Evolutionary conservation across 2,329 filamentous ascomycete genomes (phyloP).

Genomic region (Pseudocercospora fijiensis): DNA sequence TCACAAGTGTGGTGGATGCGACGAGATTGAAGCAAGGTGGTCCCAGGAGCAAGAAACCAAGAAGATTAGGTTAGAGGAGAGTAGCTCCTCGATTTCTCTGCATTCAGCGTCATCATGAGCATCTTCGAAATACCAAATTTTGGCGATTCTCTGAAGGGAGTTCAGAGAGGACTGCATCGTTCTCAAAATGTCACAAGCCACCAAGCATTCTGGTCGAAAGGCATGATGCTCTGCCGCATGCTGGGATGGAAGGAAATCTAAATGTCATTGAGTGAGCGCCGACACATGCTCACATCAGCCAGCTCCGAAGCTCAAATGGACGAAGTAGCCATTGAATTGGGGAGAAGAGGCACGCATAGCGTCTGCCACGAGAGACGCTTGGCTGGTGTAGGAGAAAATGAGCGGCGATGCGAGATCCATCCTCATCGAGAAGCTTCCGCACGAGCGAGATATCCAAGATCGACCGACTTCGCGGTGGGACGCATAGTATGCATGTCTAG

Average conservation of each 20-base stretch:
- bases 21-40: constrained; percentile 96
- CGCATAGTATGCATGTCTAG: not conserved
- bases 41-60: constrained; percentile 77
- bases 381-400: not conserved
- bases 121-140: not conserved
- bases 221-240: not conserved
- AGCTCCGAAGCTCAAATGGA: not conserved
- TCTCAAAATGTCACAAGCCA: not conserved
- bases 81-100: not conserved
- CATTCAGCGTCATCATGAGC: not conserved
- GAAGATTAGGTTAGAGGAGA: constrained; percentile 65
- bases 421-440: not conserved
- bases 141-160: not conserved
- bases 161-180: not conserved
- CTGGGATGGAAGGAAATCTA: not conserved
- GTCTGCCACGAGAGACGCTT: not conserved
- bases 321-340: not conserved
- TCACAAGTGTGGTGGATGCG: constrained; percentile 77
- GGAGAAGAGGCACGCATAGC: not conserved
- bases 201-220: not conserved
- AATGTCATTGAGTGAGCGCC: not conserved
- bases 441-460: not conserved
- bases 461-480: not conserved
- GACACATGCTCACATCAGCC: not conserved
- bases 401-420: not conserved